phyloP scores from a whole-genome alignment of 2,329 filamentous ascomycete genomes.

The Bipolaris gigantea region DNA sequence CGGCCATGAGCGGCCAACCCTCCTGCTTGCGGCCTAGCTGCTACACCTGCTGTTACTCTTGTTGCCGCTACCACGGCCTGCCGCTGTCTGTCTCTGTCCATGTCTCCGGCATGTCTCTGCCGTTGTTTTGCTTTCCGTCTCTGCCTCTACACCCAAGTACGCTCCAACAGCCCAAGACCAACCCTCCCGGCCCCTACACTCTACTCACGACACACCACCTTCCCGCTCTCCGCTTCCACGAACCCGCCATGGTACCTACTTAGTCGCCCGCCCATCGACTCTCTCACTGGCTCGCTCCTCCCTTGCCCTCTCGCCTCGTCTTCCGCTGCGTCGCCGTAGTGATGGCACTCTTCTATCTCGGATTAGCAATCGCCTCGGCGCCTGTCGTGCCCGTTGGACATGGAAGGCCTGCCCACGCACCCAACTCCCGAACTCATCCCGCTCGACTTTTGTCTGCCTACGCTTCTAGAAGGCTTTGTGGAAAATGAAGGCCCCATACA shows the following conservation, averaged over 20 bases:
- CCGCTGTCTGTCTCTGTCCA: too few relatives aligned
- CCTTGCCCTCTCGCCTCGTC: background rate
- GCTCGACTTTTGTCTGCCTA: conserved; percentile 32
- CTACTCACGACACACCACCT: background rate
- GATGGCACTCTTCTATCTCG: background rate
- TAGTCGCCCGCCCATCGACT: background rate
- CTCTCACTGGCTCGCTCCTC: background rate
- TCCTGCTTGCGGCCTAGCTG: too few relatives aligned
- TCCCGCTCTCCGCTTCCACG: conserved; percentile 2
- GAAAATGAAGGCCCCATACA: conserved; percentile 37
- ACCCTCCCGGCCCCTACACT: too few relatives aligned
- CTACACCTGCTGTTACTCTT: too few relatives aligned
- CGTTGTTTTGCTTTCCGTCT: too few relatives aligned
- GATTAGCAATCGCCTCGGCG: conserved; percentile 1
- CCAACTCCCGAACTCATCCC: conserved; percentile 31
- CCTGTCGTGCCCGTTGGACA: conserved; percentile 33
- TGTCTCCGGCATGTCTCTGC: too few relatives aligned
- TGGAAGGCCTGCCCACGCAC: conserved; percentile 24
- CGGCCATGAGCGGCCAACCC: background rate
- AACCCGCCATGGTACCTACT: background rate
- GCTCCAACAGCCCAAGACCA: too few relatives aligned
- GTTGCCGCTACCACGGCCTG: too few relatives aligned
- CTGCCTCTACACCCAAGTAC: too few relatives aligned
- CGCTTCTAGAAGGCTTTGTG: conserved; percentile 44
- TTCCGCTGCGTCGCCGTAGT: background rate